These are phyloP conservation scores for Calonectria henricotiae DNA, from an alignment of 2,329 filamentous ascomycete species.

Conservation along the genomic window DNA sequence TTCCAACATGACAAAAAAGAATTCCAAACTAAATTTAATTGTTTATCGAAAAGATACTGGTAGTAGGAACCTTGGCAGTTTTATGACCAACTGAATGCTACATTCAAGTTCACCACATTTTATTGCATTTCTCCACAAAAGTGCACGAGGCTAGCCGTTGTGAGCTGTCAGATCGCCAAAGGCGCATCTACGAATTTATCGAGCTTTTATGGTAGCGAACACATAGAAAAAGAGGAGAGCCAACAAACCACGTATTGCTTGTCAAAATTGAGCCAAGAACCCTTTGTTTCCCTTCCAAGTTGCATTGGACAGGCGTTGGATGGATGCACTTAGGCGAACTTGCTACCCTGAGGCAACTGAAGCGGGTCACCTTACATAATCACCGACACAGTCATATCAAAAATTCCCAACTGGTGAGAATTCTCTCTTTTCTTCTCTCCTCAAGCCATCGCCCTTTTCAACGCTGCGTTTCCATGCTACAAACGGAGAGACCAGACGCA, in stretches of 20 bases:
- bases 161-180: not conserved
- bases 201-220: not conserved
- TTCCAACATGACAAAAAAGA: not conserved
- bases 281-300: not conserved
- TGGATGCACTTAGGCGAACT: not conserved
- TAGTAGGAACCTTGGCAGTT: too few species aligned
- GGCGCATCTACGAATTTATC: not conserved
- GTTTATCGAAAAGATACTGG: too few species aligned
- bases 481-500: conserved; percentile 71
- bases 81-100: too few species aligned
- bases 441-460: conserved; percentile 85
- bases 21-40: not conserved
- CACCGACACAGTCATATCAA: conserved; percentile 36
- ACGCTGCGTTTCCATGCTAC: conserved; percentile 97
- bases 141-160: too few species aligned
- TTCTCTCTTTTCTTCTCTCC: conserved; percentile 55
- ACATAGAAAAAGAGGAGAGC: too few species aligned
- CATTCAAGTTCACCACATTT: too few species aligned
- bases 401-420: conserved; percentile 39
- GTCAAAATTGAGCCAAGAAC: not conserved
- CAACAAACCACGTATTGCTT: too few species aligned
- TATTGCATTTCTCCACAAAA: too few species aligned
- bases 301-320: not conserved
- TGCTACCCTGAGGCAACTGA: conserved; percentile 40
- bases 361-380: conserved; percentile 38